Base-by-base conservation (phyloP, 2,329 filamentous ascomycete genomes). In the Botrytis byssoidea region DNA sequence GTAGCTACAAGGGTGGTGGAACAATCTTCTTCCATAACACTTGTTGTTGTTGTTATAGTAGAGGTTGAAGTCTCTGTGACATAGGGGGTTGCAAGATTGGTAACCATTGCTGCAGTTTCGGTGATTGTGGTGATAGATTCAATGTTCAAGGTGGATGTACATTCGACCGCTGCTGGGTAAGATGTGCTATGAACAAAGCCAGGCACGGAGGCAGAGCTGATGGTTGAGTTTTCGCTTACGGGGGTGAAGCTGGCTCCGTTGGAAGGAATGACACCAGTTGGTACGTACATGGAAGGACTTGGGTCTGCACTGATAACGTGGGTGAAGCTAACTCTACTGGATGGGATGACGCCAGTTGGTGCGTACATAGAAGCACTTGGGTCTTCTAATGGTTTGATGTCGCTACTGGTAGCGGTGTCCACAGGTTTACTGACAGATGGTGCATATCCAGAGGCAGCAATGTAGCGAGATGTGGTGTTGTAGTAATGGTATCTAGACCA, bases 141-240 rank as follows among this genome's bases (percentile, higher is more conserved):
- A 25, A 63, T 63, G 14, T 63, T 63, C 16, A 63, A 18, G 0
- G 25, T 63, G 7, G 60, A 8, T 40, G 60, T 63, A 5, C 60
- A 63, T 40, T 40, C 60, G 7, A 63, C 37, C 35, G 32, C 37
- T 42, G 60, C 60, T 18, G 60, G 60, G 35, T 63, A 63, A 3
- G 60, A 63, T 42, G 60, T 63, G 35, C 60, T 63, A 16, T 18
- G 2, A 37, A 9, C 3, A 9, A 63, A 25, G 37, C 22, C 9
- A 16, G 35, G 16, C 18, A 35, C 25, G 22, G 60, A n/a, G 35
- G 35, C 25, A n/a, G 35, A 42, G 37, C 60, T 42, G 35, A n/a
- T 40, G 16, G 59, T 63, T 63, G 59, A 61, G 59, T 61, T 61
- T 61, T 35, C 59, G 48, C 48, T 51, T 51, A 61, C 25, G 37